Conservation (phyloP, 148 eudicot species). For the Cornus suecica region DNA sequence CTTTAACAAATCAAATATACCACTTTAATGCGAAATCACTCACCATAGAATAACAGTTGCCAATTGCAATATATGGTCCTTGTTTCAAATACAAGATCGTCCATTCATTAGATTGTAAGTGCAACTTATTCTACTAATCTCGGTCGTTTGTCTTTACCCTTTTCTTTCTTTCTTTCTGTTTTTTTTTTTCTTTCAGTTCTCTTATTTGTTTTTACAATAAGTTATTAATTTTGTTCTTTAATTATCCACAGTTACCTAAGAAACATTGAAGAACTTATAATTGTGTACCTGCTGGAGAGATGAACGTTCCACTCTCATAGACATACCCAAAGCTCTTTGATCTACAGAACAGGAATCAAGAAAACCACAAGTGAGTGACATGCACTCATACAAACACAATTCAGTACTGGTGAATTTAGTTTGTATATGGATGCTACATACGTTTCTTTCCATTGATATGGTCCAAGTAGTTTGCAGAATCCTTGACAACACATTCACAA, state of each 20-base stretch:
- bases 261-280: background rate
- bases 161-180: too few relatives aligned
- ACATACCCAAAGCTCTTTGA: conserved; percentile 99
- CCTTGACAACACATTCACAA: conserved; percentile 98
- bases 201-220: too few relatives aligned
- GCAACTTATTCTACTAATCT: background rate
- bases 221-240: too few relatives aligned
- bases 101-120: background rate
- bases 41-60: too few relatives aligned
- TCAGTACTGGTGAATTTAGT: background rate
- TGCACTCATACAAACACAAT: background rate
- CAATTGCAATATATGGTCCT: background rate
- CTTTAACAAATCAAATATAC: too few relatives aligned
- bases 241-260: background rate
- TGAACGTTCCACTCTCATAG: conserved; percentile 93
- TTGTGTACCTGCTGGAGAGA: conserved; percentile 79
- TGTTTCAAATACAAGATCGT: background rate
- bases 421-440: conserved; percentile 29
- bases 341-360: conserved; percentile 38
- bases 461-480: conserved; percentile 96
- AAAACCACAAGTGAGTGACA: conserved; percentile 3
- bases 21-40: too few relatives aligned
- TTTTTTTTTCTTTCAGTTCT: too few relatives aligned
- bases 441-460: conserved; percentile 99
- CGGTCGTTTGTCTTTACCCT: too few relatives aligned